Conservation (phyloP, 2,329 filamentous ascomycete species). For the Paecilomyces dactylethromorphus region DNA sequence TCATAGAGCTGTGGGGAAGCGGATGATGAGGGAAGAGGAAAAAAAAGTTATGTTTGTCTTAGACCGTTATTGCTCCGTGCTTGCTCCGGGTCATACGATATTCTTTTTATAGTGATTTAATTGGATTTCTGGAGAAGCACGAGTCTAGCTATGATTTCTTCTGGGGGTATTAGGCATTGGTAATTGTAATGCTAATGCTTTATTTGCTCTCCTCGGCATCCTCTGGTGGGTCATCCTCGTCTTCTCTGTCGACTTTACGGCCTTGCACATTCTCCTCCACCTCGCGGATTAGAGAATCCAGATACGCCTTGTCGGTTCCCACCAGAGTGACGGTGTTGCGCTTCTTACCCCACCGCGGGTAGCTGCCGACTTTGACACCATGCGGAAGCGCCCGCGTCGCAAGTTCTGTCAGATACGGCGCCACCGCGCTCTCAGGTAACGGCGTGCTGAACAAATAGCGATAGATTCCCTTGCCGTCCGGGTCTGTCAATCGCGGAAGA, state of each 20-base stretch:
- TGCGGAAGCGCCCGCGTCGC: conserved; percentile 64
- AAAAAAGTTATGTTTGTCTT: background rate
- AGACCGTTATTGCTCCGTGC: background rate
- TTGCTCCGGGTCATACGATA: background rate
- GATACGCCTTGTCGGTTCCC: conserved; percentile 63
- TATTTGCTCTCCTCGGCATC: conserved; percentile 15
- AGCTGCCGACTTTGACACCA: conserved; percentile 90
- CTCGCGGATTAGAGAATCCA: conserved; percentile 73
- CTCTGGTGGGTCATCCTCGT: conserved; percentile 55
- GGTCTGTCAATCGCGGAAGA: conserved; percentile 65
- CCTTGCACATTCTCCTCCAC: conserved; percentile 73
- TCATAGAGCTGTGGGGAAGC: background rate
- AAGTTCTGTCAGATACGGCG: conserved; percentile 73
- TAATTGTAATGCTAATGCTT: background rate
- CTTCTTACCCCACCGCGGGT: conserved; percentile 84
- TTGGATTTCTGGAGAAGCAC: background rate
- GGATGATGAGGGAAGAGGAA: background rate
- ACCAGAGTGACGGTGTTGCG: conserved; percentile 88
- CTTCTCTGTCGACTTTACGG: conserved; percentile 61
- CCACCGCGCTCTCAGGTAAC: conserved; percentile 76
- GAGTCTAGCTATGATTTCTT: background rate
- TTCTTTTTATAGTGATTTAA: background rate
- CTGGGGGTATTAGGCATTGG: background rate
- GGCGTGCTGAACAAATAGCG: conserved; percentile 83
- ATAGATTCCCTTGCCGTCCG: conserved; percentile 71